Evolutionary conservation across 805 yeast genomes (phyloP).

Genomic region (Nakazawaea sp.): DNA sequence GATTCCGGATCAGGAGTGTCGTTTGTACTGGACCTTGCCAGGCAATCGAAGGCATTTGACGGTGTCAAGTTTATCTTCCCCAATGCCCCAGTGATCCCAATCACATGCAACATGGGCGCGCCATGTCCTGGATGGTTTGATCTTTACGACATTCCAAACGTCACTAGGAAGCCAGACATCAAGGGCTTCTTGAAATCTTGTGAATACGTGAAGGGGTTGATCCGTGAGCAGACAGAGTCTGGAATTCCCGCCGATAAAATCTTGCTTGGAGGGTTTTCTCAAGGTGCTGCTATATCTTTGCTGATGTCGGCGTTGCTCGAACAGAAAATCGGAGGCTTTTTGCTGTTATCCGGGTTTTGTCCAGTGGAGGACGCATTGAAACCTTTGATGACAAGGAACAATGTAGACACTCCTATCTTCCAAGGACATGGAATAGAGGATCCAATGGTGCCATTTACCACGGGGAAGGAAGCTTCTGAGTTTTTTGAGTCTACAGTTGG

Average conservation of each 20-base stretch:
- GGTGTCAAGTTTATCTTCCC: conserved; percentile 80
- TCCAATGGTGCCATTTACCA: conserved; percentile 44
- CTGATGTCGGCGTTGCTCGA: conserved; percentile 51
- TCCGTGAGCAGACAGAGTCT: conserved; percentile 44
- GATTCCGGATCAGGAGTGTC: conserved; percentile 89
- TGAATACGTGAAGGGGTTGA: conserved; percentile 34
- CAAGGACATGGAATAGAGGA: conserved; percentile 86
- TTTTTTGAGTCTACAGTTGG: conserved; percentile 41
- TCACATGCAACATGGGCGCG: conserved; percentile 61
- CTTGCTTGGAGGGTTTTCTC: conserved; percentile 92
- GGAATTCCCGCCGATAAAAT: conserved; percentile 61
- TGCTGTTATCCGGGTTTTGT: conserved; percentile 73
- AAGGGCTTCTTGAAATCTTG: conserved; percentile 48
- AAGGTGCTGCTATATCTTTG: conserved; percentile 80
- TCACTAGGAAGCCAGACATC: conserved; percentile 37
- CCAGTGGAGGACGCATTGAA: conserved; percentile 27
- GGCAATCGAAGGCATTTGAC: conserved; percentile 34
- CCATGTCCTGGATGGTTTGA: conserved; percentile 87
- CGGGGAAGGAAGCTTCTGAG: conserved; percentile 33
- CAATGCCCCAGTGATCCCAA: conserved; percentile 71
- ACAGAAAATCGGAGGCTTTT: conserved; percentile 68
- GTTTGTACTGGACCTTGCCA: conserved; percentile 64
- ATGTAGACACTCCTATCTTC: conserved; percentile 67
- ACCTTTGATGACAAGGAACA: conserved; percentile 25
- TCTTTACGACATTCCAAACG: conserved; percentile 40